A percentile compares a stretch with the other conserved stretches of the same genome.
Conservation (phyloP, 2,329 filamentous ascomycete species). For the Xylariaceae sp. region DNA sequence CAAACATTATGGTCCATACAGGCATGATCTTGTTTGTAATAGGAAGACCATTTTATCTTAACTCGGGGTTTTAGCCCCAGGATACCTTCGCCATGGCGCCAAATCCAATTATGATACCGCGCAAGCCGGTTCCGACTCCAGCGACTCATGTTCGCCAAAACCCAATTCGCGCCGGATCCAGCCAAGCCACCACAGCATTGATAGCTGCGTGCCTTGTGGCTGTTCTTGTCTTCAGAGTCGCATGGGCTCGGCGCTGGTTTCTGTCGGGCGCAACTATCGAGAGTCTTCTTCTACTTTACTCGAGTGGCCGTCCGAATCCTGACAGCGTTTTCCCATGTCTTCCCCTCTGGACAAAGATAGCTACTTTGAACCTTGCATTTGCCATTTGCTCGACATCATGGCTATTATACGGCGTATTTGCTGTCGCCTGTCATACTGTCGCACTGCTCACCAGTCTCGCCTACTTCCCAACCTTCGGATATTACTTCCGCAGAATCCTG, state of each 20-base stretch:
- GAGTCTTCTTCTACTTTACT: conserved; percentile 12
- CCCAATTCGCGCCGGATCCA: not conserved
- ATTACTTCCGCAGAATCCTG: conserved; percentile 33
- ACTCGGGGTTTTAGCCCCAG: too few relatives aligned
- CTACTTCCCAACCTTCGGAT: conserved; percentile 35
- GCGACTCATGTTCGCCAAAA: not conserved
- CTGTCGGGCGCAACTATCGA: not conserved
- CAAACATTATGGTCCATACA: too few relatives aligned
- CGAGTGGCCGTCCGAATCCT: conserved; percentile 29
- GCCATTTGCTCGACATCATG: conserved; percentile 47
- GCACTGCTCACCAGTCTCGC: conserved; percentile 41
- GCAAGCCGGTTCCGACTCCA: conserved; percentile 9
- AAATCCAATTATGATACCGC: conserved; percentile 4
- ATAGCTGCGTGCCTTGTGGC: not conserved
- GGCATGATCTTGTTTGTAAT: too few relatives aligned
- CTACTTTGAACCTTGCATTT: conserved; percentile 44
- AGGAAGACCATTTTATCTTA: too few relatives aligned
- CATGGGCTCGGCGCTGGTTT: conserved; percentile 20
- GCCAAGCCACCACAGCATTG: not conserved
- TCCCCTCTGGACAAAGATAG: conserved; percentile 44
- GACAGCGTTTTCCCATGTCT: conserved; percentile 40
- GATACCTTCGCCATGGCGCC: too few relatives aligned
- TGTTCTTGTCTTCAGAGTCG: conserved; percentile 2
- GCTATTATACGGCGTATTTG: conserved; percentile 45
- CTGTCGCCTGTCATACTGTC: conserved; percentile 37